Evolutionary conservation across 306 rosid genomes (phyloP), one percentile per base, ranked within the genome.

Genomic region (Quercus glauca): DNA sequence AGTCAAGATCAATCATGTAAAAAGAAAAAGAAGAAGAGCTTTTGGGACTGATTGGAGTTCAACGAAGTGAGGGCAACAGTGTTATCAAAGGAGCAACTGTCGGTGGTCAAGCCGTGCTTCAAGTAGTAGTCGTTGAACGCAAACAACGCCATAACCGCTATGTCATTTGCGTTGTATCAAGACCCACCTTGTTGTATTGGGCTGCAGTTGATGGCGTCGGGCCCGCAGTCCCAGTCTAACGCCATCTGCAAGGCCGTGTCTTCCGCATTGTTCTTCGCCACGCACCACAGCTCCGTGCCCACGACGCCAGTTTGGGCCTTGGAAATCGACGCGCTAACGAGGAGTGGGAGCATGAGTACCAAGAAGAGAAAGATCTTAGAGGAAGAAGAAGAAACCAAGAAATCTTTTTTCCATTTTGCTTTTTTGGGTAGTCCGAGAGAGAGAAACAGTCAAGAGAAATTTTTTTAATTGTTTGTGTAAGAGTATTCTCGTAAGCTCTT

Each of bases 211-310:
- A 89, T 87, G 5, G 93, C 96, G 0, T 93, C 93, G 0, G 91
- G 81, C 5, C 98, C 94, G 73, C 98, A 93, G 3, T 92, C 98
- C 99, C 98, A 95, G 56, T 91, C 91, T 8, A 93, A 82, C 1
- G 99, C 97, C 8, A 89, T 1, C 85, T 80, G 93, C 31, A 93
- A 85, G 8, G 92, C 81, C 12, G 90, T 59, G 29, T 93, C 99
- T 60, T 90, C 96, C 7, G 93, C 94, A 89, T 93, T 91, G 88
- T 95, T 95, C 87, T 89, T 95, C 5, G 98, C 98, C 81, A 93
- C 94, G 83, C 99, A 95, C 98, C 98, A 95, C 5, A 91, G 94
- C 84, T 91, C 87, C 75, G 79, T 49, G 68, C 80, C 85, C 9
- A 56, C 79, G 25, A 78, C 79, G 43, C 83, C 82, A 65, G 51